Evolutionary conservation across 345 rosid species (phyloP).

Genomic region (Populus alba): DNA sequence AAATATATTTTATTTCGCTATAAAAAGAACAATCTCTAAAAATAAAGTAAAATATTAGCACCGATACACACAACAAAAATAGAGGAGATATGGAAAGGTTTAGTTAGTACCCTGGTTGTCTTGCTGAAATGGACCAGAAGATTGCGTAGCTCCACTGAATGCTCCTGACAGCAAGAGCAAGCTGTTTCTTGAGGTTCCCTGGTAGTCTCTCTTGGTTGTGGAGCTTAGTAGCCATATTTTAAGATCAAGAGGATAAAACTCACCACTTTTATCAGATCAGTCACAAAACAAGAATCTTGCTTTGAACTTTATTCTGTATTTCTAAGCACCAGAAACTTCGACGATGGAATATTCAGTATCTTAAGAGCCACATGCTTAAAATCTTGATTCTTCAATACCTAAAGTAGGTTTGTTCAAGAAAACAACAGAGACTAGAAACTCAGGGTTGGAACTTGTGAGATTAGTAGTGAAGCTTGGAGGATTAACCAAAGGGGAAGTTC

Average conservation of each 20-base stretch:
- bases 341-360: neutral
- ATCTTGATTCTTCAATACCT: neutral
- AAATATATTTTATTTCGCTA: neutral
- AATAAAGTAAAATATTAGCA: neutral
- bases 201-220: constrained; percentile 38
- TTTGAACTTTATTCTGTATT: neutral
- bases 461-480: neutral
- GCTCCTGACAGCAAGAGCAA: constrained; percentile 77
- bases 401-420: neutral
- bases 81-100: neutral
- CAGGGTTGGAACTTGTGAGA: neutral
- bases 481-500: neutral
- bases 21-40: neutral
- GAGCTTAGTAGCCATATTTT: constrained; percentile 33
- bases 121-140: constrained; percentile 80
- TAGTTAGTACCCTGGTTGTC: constrained; percentile 68
- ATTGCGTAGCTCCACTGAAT: constrained; percentile 93
- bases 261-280: neutral
- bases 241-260: constrained; percentile 4
- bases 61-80: neutral
- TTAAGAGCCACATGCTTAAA: neutral
- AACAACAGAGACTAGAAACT: neutral
- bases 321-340: neutral
- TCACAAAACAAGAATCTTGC: neutral
- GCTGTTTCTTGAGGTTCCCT: constrained; percentile 64